Base-by-base conservation (phyloP, 805 yeast genomes). In the Kuraishia molischiana region DNA sequence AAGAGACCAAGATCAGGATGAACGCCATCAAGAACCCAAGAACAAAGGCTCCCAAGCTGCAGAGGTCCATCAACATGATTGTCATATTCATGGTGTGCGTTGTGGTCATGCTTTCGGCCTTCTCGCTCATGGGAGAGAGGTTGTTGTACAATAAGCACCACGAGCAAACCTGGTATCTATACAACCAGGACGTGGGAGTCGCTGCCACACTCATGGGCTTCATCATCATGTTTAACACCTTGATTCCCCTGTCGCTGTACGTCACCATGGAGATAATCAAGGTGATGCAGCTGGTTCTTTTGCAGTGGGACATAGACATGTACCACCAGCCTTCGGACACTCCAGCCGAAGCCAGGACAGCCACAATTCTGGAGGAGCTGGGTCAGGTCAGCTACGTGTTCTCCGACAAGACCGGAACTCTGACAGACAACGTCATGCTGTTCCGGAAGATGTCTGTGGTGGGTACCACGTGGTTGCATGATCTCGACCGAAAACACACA, bases 261-360 rank as follows among this genome's bases (percentile, higher is more conserved):
- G 97, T 92, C 17, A 87, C 97, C 0, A 85, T 90, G 86, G 99
- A 94, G 56, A 81, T 92, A 43, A 87, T 89, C 52, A 92, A 92
- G 53, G 83, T 84, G 5, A 76, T 83, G 63, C 99, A 92, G 56
- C 71, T 86, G 56, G 58, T 79, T 31, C 66, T 87, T 40, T 65
- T 92, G 51, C 94, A 86, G 53, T 79, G 78, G 73, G 98, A 92
- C 59, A 74, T 92, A 35, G 97, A 94, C 59, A 86, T 92, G 95
- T 92, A 90, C 51, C 85, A 92, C 54, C 67, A 66, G 14, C 82
- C 75, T 24, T 72, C 86, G 5, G 76, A 92, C 50, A 92, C 95
- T 0, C 95, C 95, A 0, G 90, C 95, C 35, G 95, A 85, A 49
- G 94, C 96, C 0, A 79, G 90, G 54, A 89, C 97, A 0, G 95